Percentiles rank a stretch among this genome's conserved stretches.
These are phyloP conservation scores for Calonectria multiphialidica DNA, from an alignment of 2,329 filamentous ascomycete species.

Conservation along the genomic window DNA sequence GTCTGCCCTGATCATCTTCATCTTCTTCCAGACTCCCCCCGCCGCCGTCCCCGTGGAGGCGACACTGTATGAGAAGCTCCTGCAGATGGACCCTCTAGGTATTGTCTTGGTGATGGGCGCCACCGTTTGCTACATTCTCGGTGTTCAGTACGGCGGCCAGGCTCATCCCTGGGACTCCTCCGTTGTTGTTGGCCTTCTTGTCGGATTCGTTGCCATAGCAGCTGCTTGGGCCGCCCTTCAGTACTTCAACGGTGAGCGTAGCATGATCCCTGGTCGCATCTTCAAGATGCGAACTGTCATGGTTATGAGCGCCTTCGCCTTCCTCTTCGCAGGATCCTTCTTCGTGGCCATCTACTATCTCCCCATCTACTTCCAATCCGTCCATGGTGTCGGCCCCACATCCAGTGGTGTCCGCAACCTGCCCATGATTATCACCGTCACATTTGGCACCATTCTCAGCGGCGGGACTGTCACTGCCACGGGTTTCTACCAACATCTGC, in stretches of 20 bases:
- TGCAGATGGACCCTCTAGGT: constrained; percentile 62
- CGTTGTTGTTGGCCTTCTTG: constrained; percentile 56
- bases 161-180: constrained; percentile 56
- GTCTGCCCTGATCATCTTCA: constrained; percentile 50
- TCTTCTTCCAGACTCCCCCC: constrained; percentile 57
- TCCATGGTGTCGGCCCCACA: constrained; percentile 55
- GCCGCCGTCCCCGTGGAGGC: constrained; percentile 52
- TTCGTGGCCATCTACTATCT: constrained; percentile 61
- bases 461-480: constrained; percentile 54
- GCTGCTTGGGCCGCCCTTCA: constrained; percentile 52
- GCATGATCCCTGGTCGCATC: constrained; percentile 56
- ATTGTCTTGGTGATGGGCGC: constrained; percentile 58
- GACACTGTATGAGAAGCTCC: constrained; percentile 56
- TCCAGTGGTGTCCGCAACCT: constrained; percentile 58
- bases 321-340: constrained; percentile 58
- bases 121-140: constrained; percentile 58
- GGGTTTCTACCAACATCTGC: constrained; percentile 57
- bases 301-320: constrained; percentile 53
- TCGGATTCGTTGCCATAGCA: constrained; percentile 52
- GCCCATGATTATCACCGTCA: constrained; percentile 59
- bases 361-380: constrained; percentile 60
- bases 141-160: constrained; percentile 61
- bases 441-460: constrained; percentile 54
- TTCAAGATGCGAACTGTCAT: constrained; percentile 53
- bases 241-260: constrained; percentile 58